Base-by-base conservation (phyloP, 1,284 basidiomycete species). In the Exobasidium rhododendri region DNA sequence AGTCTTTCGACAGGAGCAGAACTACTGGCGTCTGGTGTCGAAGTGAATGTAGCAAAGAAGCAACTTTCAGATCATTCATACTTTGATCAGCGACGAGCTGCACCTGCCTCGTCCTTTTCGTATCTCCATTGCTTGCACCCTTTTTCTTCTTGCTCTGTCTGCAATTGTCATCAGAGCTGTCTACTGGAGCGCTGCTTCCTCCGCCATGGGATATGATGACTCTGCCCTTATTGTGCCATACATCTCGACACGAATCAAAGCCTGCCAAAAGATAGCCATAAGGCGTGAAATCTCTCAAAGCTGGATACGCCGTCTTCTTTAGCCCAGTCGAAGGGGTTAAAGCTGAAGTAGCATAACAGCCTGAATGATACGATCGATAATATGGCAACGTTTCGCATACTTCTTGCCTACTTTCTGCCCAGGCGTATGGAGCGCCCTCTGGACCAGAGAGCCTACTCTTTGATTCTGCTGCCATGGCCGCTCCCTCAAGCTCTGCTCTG, bases 331-430 rank as follows among this genome's bases (percentile, higher is more conserved):
- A 24, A 50, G 47, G 47, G 7, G 14, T 24, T 50, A 31, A 20
- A 31, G 47, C 47, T 7, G 47, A 50, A 7, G 47, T 50, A 50
- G 29, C 17, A 45, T 72, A 72, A 51, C 44, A 63, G 13, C 70
- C 70, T 0, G 63, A 59, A 24, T 73, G 70, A 31, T 66, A 73
- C 31, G 66, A 59, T 10, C 69, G 67, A 26, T 68, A 73, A 59
- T 71, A 73, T 2, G 66, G 57, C n/a, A 73, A 64, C 45, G 63
- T 62, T 47, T 73, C 70, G 31, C 66, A 68, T 11, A 73, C 63
- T 49, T 73, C 70, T 52, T 73, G 70, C 11, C 70, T 60, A 22
- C 65, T 69, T 51, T 65, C 59, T 10, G 56, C 3, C 54, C 55
- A 56, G n/a, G 46, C 29, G n/a, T 24, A 45, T 14, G 54, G 52